These are phyloP conservation scores for Neurospora tetraspora DNA, from an alignment of 495 filamentous ascomycete genomes.

Conservation along the genomic window DNA sequence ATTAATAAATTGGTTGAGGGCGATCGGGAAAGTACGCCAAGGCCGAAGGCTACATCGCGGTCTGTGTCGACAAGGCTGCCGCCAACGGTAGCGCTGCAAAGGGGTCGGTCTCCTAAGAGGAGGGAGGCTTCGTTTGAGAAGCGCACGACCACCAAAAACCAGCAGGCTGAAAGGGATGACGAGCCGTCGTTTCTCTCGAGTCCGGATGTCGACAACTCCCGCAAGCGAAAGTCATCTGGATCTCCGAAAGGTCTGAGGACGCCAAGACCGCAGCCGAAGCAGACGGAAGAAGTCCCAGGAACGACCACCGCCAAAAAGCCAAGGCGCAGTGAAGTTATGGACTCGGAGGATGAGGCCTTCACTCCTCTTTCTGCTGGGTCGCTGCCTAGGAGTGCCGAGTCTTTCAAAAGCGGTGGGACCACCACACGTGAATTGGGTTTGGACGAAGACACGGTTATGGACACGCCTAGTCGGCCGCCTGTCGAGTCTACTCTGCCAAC, in stretches of 20 bases:
- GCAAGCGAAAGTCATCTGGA: background rate
- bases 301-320: constrained; percentile 8
- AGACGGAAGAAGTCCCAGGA: background rate
- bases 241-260: background rate
- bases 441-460: background rate
- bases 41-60: background rate
- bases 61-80: background rate
- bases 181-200: background rate
- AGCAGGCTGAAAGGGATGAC: background rate
- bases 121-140: background rate
- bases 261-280: background rate
- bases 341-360: constrained; percentile 41
- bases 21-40: background rate
- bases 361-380: constrained; percentile 15
- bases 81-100: background rate
- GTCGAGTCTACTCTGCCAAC: background rate
- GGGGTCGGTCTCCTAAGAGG: background rate
- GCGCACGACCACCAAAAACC: background rate
- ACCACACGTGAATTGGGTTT: constrained; percentile 11
- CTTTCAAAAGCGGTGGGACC: background rate
- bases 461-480: background rate
- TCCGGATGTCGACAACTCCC: background rate
- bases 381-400: background rate
- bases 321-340: constrained; percentile 24
- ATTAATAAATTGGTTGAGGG: constrained; percentile 11